Base-by-base conservation (phyloP, 2,329 filamentous ascomycete species). In the Fusarium globosum region DNA sequence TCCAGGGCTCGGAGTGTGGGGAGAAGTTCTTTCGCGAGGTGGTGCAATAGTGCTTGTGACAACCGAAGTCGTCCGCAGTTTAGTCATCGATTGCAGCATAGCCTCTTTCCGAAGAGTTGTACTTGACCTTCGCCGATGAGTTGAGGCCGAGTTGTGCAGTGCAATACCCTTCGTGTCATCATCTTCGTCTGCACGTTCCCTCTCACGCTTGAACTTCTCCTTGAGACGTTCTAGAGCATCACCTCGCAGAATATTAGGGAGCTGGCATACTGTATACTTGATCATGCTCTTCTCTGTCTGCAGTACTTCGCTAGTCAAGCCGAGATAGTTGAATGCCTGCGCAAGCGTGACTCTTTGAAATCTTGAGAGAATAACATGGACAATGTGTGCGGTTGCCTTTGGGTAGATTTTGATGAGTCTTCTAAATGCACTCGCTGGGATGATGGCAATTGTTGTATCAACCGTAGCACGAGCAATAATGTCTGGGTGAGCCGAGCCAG, bases 401-500 rank as follows among this genome's bases (percentile, higher is more conserved):
- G 96, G 96, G 77, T 98, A 99, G 30, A 98, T 92, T 79, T 94
- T 91, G 57, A 97, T 99, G 59, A 99, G 86, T 14, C 97, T 91
- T 60, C 95, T 91, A 78, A 99, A 99, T 7, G 96, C 97, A 80
- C 95, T 97, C 2, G 96, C 96, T 3, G 97, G 97, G 65, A 99
- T 99, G 72, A 99, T 97, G 11, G 96, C 96, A 82, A 99, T 98
- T 0, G 97, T 99, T 0, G 96, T 99, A 80, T 99, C 97, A 30
- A 97, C 93, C 21, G 95, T 97, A 11, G 96, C 96, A 73, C 96
- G 90, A n/a, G 96, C 96, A 73, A 99, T 94, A 71, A 99, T 96
- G 79, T 99, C 96, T 16, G 96, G 96, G 82, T 99, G 96, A 1
- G 94, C 95, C 20, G 96, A 98, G 73, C 92, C 92, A 16, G 90